Conservation (phyloP, 192 early-diverging fungal species). For the Backusella macrospora region DNA sequence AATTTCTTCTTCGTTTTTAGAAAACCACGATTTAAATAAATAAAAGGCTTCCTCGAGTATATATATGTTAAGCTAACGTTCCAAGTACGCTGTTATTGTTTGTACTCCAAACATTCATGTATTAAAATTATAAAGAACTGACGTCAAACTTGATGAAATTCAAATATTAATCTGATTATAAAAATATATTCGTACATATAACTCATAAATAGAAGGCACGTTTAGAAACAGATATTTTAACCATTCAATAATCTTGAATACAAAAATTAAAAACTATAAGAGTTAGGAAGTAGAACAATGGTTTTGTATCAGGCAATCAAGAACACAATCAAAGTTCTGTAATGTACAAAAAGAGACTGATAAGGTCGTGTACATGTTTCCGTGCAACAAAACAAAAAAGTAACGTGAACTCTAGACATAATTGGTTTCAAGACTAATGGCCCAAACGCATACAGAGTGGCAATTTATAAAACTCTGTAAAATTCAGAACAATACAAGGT, state of each 20-base stretch:
- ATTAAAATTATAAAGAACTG: no score
- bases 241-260: not conserved
- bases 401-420: not conserved
- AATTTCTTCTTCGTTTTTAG: no score
- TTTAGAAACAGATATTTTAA: not conserved
- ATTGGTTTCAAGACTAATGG: not conserved
- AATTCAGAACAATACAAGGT: not conserved
- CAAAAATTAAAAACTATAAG: not conserved
- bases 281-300: not conserved
- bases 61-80: no score
- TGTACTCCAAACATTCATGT: no score
- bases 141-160: no score
- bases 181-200: no score
- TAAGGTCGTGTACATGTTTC: not conserved
- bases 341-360: constrained; percentile 4
- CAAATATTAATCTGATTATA: no score
- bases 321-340: not conserved
- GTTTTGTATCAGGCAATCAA: not conserved
- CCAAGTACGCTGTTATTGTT: no score
- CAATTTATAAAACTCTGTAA: not conserved
- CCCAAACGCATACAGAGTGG: not conserved
- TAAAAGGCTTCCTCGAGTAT: no score
- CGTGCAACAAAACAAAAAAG: constrained; percentile 3
- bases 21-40: no score
- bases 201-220: no score